Base-by-base conservation (phyloP, 2,329 filamentous ascomycete genomes). In the Coniochaeta prunicola region DNA sequence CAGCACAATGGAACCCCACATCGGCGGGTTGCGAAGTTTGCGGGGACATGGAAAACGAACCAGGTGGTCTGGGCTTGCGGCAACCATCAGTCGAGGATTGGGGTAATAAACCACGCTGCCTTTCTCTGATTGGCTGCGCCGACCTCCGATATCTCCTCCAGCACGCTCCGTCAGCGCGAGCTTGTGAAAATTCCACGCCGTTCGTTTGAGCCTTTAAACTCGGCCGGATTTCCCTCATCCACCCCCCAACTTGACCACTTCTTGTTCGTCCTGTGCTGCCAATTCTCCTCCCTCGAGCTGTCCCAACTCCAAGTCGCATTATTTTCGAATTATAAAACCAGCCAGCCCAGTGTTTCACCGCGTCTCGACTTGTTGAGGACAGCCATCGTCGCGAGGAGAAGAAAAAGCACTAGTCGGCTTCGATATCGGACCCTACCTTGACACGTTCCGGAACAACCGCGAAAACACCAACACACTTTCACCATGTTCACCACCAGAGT, bases 401-500 rank as follows among this genome's bases (percentile, higher is more conserved):
- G n/a, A 36, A 34, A 50, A 30, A 50, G 45, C 45, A 50, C 42
- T 53, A 34, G 30, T 38, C 30, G 28, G n/a, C 56, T 33, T 36
- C 36, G 28, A 31, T 36, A 45, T 34, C 57, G 40, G 30, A 62
- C 26, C 34, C 34, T 42, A 26, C 34, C 56, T 19, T 30, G 54
- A 28, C 36, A 42, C 50, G n/a, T 42, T 58, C 38, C 58, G 31
- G 19, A 48, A 26, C 42, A 48, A 21, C 45, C 45, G 24, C 40
- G 26, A 53, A 30, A 30, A 38, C 31, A 31, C 48, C 36, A 55
- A 15, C 36, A 48, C 40, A 54, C 53, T 36, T 34, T 38, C 45
- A 71, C 63, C 64, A 86, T 87, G 84, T 78, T 81, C 64, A 74
- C 80, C 55, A 84, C 84, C 59, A 76, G 77, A 69, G 75, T 74